Percentiles rank a stretch among this genome's conserved stretches.
Evolutionary conservation across 2,329 filamentous ascomycete genomes (phyloP).

Genomic region (Aspergillus unguis): DNA sequence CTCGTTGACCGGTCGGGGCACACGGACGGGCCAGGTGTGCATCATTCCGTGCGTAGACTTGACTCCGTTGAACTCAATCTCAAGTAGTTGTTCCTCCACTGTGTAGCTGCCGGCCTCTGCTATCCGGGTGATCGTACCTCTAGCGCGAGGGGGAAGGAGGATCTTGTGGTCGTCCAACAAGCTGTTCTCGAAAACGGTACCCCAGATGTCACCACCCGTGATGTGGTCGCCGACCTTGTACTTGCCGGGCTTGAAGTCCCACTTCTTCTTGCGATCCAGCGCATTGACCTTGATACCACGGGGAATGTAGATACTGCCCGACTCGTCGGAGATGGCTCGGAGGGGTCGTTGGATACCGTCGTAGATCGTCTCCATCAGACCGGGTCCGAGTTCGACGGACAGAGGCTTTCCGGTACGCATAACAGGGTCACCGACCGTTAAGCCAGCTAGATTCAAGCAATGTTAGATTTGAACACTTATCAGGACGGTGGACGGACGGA

Average conservation of each 20-base stretch:
- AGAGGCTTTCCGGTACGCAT: conserved; percentile 87
- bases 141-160: conserved; percentile 80
- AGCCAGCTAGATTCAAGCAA: conserved; percentile 59
- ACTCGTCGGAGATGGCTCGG: conserved; percentile 71
- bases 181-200: conserved; percentile 92
- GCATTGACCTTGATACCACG: conserved; percentile 85
- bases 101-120: conserved; percentile 88
- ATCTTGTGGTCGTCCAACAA: conserved; percentile 92
- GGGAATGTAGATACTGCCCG: conserved; percentile 94
- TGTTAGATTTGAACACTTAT: conserved; percentile 11
- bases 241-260: conserved; percentile 83
- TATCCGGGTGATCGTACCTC: conserved; percentile 89
- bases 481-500: conserved; percentile 36
- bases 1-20: conserved; percentile 86
- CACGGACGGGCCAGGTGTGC: conserved; percentile 97
- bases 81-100: conserved; percentile 87
- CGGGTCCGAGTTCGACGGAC: conserved; percentile 94
- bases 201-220: conserved; percentile 93
- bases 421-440: conserved; percentile 94
- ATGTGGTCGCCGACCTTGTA: conserved; percentile 97
- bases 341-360: conserved; percentile 97
- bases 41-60: conserved; percentile 96
- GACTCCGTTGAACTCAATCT: conserved; percentile 95
- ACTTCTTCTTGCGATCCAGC: conserved; percentile 87
- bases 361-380: conserved; percentile 98